Evolutionary conservation across 2,329 filamentous ascomycete species (phyloP).

Genomic region (Ceratocystis alfenasii): DNA sequence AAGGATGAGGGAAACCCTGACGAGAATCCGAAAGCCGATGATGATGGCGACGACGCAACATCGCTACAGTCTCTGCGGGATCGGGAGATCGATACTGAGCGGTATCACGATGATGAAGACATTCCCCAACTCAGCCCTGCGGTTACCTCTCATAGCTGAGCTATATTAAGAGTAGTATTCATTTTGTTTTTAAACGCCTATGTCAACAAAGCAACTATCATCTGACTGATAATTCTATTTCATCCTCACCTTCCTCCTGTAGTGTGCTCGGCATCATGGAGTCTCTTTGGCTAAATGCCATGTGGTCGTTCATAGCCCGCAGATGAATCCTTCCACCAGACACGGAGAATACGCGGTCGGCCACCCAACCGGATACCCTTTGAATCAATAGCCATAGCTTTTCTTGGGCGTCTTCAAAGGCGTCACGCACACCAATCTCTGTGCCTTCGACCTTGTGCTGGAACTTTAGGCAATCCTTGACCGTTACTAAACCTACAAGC

Average conservation of each 20-base stretch:
- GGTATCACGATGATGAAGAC: slow-evolving; percentile 13
- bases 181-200: background rate
- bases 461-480: slow-evolving; percentile 94
- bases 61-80: slow-evolving; percentile 25
- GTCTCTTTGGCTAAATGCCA: background rate
- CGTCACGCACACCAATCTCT: slow-evolving; percentile 45
- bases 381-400: slow-evolving; percentile 50
- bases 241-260: slow-evolving; percentile 33
- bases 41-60: slow-evolving; percentile 22
- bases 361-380: slow-evolving; percentile 45
- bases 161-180: background rate
- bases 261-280: background rate
- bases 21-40: background rate
- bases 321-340: slow-evolving; percentile 49
- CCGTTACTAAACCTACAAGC: slow-evolving; percentile 75
- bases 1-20: slow-evolving; percentile 43
- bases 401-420: slow-evolving; percentile 47
- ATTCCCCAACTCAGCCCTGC: background rate
- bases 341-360: slow-evolving; percentile 40
- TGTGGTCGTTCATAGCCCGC: slow-evolving; percentile 32
- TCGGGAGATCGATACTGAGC: slow-evolving; percentile 29
- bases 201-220: slow-evolving; percentile 19
- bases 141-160: background rate
- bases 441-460: slow-evolving; percentile 94
- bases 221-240: slow-evolving; percentile 35